Evolutionary conservation across 2,329 filamentous ascomycete genomes (phyloP).

Genomic region (Septoria petroselini): DNA sequence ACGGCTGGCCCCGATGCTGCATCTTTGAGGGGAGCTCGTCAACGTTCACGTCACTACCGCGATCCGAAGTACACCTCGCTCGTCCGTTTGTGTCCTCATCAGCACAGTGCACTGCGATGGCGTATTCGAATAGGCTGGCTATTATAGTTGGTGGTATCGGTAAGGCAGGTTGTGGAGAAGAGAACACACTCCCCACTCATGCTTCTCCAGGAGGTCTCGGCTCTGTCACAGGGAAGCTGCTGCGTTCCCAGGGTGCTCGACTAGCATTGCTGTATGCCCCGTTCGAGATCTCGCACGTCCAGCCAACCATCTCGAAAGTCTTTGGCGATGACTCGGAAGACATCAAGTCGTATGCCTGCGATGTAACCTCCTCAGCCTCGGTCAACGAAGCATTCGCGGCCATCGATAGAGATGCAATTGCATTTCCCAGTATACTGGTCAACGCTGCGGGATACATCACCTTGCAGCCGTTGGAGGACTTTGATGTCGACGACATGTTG

Average conservation of each 20-base stretch:
- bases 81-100: too few relatives aligned
- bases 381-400: constrained; percentile 34
- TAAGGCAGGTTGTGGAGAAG: too few relatives aligned
- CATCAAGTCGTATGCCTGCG: constrained; percentile 37
- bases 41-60: too few relatives aligned
- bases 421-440: constrained; percentile 38
- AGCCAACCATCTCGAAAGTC: constrained; percentile 39
- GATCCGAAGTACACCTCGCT: too few relatives aligned
- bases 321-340: constrained; percentile 35
- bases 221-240: constrained; percentile 43
- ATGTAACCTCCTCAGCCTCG: constrained; percentile 35
- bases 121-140: constrained; percentile 41
- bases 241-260: constrained; percentile 43
- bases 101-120: too few relatives aligned
- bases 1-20: too few relatives aligned
- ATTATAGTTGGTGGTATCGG: constrained; percentile 47
- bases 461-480: constrained; percentile 45
- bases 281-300: constrained; percentile 43
- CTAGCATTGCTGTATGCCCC: constrained; percentile 49
- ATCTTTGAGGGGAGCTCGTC: too few relatives aligned
- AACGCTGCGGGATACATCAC: constrained; percentile 45
- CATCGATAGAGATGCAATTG: constrained; percentile 27
- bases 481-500: constrained; percentile 44
- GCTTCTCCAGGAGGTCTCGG: constrained; percentile 42
- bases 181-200: neutral